Base-by-base conservation (phyloP, 2,329 filamentous ascomycete species). In the Stagonosporopsis chrysanthemi region DNA sequence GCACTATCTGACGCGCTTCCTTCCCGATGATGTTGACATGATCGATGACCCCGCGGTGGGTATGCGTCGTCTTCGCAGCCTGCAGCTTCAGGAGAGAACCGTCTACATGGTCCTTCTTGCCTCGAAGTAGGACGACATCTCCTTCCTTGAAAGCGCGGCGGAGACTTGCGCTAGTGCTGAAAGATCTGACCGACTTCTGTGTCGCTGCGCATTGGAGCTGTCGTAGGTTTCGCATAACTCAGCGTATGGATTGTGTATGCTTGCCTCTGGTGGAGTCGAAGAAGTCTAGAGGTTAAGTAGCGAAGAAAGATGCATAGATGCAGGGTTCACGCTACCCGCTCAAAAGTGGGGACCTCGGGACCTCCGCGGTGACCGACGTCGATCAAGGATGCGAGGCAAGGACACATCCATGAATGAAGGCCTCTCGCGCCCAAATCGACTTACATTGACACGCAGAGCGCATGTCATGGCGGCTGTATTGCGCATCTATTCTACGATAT, bases 11-110 rank as follows among this genome's bases (percentile, higher is more conserved):
- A 59, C 88, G 82, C 4, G 84, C 73, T 38, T 77, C 75, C 60
- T 82, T 84, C 36, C 88, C 89, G 66, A 93, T 88, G 53, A 92
- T 84, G 35, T 86, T 82, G 49, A 77, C 74, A 50, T 84, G 82
- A 0, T 72, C 60, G 11, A 88, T 66, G 0, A 70, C 69, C 6
- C 84, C 84, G 31, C 79, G 79, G 51, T 86, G 78, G 9, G 75
- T 79, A 9, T 78, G 65, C 3, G 75, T 70, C 1, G 48, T 61
- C 31, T 71, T 72, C 11, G 71, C 67, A 3, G 69, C 52, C 19
- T 73, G 68, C 11, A 84, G 70, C 46, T 72, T 75, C 4, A 78
- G 68, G 44, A 82, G 70, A 26, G 72, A 68, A 3, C 78, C 78
- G 23, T 76, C 67, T 17, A 74, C 68, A 15, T 57, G 52, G 5